Conservation (phyloP, 768 basidiomycete genomes). For the Galerina sulciceps region DNA sequence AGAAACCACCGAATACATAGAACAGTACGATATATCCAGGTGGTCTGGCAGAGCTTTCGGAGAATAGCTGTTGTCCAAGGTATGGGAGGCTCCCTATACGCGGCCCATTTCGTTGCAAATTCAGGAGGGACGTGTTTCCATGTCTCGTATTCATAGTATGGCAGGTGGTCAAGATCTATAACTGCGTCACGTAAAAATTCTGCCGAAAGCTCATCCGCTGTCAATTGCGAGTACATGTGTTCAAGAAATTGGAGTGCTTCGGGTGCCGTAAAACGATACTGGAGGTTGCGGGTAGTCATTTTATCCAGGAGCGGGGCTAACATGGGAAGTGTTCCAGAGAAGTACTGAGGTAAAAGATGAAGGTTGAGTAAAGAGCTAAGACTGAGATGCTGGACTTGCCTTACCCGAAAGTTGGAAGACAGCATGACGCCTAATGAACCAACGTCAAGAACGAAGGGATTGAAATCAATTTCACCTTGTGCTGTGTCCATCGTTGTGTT, state of each 20-base stretch:
- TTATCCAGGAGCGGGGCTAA: too few species aligned
- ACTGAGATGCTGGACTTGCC: slow-evolving; percentile 1
- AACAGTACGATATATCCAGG: not conserved
- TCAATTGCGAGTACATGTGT: not conserved
- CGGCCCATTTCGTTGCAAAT: slow-evolving; percentile 24
- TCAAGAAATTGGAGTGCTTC: too few species aligned
- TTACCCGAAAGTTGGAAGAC: slow-evolving; percentile 5
- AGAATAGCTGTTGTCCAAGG: slow-evolving; percentile 6
- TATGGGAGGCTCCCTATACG: slow-evolving; percentile 18
- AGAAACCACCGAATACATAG: not conserved
- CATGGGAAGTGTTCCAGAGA: slow-evolving; percentile 9
- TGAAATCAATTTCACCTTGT: slow-evolving; percentile 28
- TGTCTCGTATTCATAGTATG: slow-evolving; percentile 15
- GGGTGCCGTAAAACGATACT: too few species aligned
- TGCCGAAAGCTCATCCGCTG: not conserved
- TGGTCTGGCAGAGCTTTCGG: slow-evolving; percentile 17
- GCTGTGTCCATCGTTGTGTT: slow-evolving; percentile 5
- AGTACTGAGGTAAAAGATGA: not conserved
- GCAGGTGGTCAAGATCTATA: not conserved
- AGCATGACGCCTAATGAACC: slow-evolving; percentile 19
- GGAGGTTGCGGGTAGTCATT: too few species aligned
- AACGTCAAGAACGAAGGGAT: slow-evolving; percentile 30
- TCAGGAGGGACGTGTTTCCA: slow-evolving; percentile 20
- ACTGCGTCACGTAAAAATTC: too few species aligned
- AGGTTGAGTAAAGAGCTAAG: slow-evolving; percentile 9